These are phyloP conservation scores for Panellus pusillus DNA, from an alignment of 768 basidiomycete species.

Conservation along the genomic window DNA sequence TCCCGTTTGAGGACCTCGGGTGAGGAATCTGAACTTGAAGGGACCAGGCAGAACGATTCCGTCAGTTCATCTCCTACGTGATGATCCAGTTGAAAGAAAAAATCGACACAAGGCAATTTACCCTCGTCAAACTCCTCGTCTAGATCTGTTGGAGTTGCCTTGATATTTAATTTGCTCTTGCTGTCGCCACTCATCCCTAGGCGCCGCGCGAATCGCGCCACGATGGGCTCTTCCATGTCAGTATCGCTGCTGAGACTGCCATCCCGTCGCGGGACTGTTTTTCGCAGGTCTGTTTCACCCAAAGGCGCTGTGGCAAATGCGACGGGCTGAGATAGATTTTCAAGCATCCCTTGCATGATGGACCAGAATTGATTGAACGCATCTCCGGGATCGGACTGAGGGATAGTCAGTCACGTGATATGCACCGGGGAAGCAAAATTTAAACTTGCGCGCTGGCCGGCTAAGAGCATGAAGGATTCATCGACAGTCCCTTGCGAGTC, in stretches of 20 bases:
- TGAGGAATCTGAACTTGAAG: slow-evolving; percentile 56
- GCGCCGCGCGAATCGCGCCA: slow-evolving; percentile 54
- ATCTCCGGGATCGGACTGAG: slow-evolving; percentile 75
- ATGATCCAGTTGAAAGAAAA: not conserved
- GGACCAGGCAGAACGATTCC: slow-evolving; percentile 78
- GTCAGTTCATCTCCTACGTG: slow-evolving; percentile 63
- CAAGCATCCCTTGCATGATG: slow-evolving; percentile 83
- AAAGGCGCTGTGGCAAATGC: slow-evolving; percentile 84
- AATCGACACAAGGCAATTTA: slow-evolving; percentile 26
- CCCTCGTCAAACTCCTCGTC: slow-evolving; percentile 70
- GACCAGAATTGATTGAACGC: slow-evolving; percentile 90
- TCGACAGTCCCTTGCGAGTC: slow-evolving; percentile 70
- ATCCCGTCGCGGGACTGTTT: slow-evolving; percentile 40
- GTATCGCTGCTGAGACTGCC: slow-evolving; percentile 64
- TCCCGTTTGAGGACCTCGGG: slow-evolving; percentile 59
- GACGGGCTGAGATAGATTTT: slow-evolving; percentile 81
- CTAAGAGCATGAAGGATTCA: slow-evolving; percentile 86
- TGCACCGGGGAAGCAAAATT: slow-evolving; percentile 22
- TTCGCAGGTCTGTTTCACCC: slow-evolving; percentile 39
- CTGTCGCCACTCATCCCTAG: slow-evolving; percentile 44
- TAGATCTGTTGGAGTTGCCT: slow-evolving; percentile 40
- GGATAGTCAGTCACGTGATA: slow-evolving; percentile 4
- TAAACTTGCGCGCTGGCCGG: slow-evolving; percentile 64
- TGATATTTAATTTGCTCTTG: slow-evolving; percentile 18
- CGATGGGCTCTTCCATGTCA: slow-evolving; percentile 64